Conservation (phyloP, 768 basidiomycete genomes). For the Panus rudis region DNA sequence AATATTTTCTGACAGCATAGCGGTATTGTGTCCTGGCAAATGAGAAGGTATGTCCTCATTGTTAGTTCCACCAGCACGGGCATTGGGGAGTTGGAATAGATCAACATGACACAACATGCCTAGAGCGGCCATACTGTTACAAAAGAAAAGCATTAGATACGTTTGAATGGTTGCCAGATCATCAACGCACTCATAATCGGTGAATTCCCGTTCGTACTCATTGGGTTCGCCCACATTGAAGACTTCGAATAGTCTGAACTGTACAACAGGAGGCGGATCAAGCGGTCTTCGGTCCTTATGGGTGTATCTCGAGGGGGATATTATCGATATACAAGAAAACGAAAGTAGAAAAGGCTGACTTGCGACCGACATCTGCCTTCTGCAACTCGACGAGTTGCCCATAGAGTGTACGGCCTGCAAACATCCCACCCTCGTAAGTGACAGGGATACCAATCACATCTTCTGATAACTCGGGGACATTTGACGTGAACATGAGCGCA, state of each 20-base stretch:
- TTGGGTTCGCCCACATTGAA: slow-evolving; percentile 33
- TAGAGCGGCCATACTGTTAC: slow-evolving; percentile 15
- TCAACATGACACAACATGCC: slow-evolving; percentile 76
- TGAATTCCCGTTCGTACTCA: slow-evolving; percentile 37
- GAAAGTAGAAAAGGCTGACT: slow-evolving; percentile 32
- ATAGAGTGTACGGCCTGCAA: slow-evolving; percentile 50
- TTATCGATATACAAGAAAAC: slow-evolving; percentile 6
- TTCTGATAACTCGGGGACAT: neutral
- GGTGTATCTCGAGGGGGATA: slow-evolving; percentile 34
- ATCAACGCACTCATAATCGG: slow-evolving; percentile 39
- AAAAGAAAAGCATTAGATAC: neutral
- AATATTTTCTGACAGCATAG: no score
- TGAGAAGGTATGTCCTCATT: no score
- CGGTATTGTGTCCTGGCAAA: no score
- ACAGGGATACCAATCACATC: slow-evolving; percentile 43
- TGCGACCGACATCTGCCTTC: slow-evolving; percentile 61
- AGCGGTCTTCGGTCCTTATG: slow-evolving; percentile 57
- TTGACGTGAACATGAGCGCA: no score
- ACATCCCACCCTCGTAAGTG: slow-evolving; percentile 51
- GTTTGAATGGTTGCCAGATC: neutral
- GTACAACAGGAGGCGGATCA: slow-evolving; percentile 60
- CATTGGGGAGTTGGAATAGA: slow-evolving; percentile 65
- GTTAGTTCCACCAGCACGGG: slow-evolving; percentile 12
- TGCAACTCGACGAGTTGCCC: slow-evolving; percentile 53
- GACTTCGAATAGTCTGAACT: slow-evolving; percentile 42